Percentiles rank a stretch among this genome's conserved stretches.
These are phyloP conservation scores for Knufia fluminis DNA, from an alignment of 2,329 filamentous ascomycete species.

Conservation along the genomic window DNA sequence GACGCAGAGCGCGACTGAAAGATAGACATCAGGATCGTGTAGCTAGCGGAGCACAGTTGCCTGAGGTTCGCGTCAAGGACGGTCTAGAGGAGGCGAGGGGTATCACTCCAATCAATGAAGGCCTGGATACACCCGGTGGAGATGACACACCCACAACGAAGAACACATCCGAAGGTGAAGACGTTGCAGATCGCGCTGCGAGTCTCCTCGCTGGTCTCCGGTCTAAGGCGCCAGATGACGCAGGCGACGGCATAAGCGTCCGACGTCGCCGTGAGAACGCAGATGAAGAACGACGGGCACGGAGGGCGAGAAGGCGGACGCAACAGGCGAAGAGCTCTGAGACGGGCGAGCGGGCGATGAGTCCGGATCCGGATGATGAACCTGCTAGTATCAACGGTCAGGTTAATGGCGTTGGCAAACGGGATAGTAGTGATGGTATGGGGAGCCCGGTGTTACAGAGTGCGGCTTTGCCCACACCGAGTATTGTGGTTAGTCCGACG, in stretches of 20 bases:
- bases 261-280: slow-evolving; percentile 63
- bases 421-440: slow-evolving; percentile 10
- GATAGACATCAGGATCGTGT: slow-evolving; percentile 83
- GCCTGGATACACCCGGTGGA: slow-evolving; percentile 15
- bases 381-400: slow-evolving; percentile 6
- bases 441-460: slow-evolving; percentile 15
- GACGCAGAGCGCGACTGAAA: slow-evolving; percentile 78
- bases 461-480: slow-evolving; percentile 15
- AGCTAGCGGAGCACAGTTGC: slow-evolving; percentile 81
- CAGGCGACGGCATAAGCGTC: slow-evolving; percentile 46
- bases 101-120: slow-evolving; percentile 26
- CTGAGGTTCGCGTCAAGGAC: slow-evolving; percentile 52
- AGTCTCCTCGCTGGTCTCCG: slow-evolving; percentile 76
- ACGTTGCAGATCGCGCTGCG: slow-evolving; percentile 77
- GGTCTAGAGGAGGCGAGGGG: slow-evolving; percentile 43
- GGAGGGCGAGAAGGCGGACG: slow-evolving; percentile 59
- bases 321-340: slow-evolving; percentile 29
- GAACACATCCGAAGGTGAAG: slow-evolving; percentile 48
- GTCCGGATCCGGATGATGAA: slow-evolving; percentile 13
- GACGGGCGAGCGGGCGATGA: slow-evolving; percentile 20
- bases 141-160: slow-evolving; percentile 23
- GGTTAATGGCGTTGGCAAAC: slow-evolving; percentile 10
- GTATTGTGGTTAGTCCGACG: slow-evolving; percentile 23
- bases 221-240: slow-evolving; percentile 37
- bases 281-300: slow-evolving; percentile 63